Base-by-base conservation (phyloP, 768 basidiomycete species). In the Lactarius akahatsu region DNA sequence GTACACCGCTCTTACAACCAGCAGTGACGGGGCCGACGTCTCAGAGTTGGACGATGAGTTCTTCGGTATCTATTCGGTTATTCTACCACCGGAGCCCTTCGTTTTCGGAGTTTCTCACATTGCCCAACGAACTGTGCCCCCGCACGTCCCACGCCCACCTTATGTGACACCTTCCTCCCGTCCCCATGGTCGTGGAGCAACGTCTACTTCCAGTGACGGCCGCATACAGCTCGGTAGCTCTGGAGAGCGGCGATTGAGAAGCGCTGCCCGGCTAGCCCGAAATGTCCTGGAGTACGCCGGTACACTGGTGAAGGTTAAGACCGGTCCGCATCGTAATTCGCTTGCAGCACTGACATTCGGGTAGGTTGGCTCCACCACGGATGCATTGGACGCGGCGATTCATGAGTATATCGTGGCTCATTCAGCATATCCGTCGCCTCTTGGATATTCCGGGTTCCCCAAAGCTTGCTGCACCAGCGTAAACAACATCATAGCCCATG, bases 401-500 rank as follows among this genome's bases (percentile, higher is more conserved):
- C 94, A 96, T 64, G 80, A 88, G 7, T 87, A 84, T 66, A 89
- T 95, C 64, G 69, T 91, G 45, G 76, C 80, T 0, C 80, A 82
- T 70, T 81, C 81, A 28, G 95, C 92, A 8, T 97, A 96, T 75
- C 95, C 95, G 0, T 95, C 94, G 10, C 92, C 95, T 0, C 77
- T 96, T 58, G 81, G 80, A 0, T 96, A 96, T 74, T 78, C 80
- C 10, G 89, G 85, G 9, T 94, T 86, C 74, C 90, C 92, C 10
- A 85, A 83, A 65, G 88, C 91, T 23, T 89, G 90, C 72, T 93
- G 91, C 73, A 93, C 91, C 30, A 94, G 94, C 68, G 80, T 96
- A 62, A 97, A 97, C 73, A 96, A 96, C 70, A 78, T 96, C 40
- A 82, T 94, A 57, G 84, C 83, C 11, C 94, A 97, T 73, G 95